Conservation (phyloP, 345 rosid species). For the Salix koriyanagi region DNA sequence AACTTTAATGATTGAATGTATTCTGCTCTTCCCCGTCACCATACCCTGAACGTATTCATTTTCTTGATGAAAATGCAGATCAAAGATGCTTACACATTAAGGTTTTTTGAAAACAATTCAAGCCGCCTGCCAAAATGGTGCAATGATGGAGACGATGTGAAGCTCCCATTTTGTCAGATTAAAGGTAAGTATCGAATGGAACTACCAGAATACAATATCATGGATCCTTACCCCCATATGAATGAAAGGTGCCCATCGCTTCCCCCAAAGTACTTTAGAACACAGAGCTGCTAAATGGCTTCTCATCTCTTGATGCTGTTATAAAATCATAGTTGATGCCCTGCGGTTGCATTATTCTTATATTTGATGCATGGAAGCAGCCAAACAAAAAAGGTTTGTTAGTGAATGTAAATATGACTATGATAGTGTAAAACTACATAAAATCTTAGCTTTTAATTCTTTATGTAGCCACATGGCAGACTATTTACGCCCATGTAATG, state of each 20-base stretch:
- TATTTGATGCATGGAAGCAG: conserved; percentile 1
- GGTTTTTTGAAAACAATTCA: conserved; percentile 66
- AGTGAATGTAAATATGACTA: conserved; percentile 19
- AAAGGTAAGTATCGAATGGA: conserved; percentile 91
- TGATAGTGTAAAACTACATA: conserved; percentile 1
- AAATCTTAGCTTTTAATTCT: neutral
- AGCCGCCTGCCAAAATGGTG: conserved; percentile 92
- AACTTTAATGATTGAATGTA: neutral
- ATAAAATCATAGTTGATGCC: neutral
- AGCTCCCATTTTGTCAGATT: conserved; percentile 89
- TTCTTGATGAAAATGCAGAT: conserved; percentile 43
- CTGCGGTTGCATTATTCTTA: neutral
- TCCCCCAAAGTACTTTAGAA: conserved; percentile 75
- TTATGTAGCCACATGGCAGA: neutral
- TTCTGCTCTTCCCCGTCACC: neutral
- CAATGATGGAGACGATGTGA: conserved; percentile 67
- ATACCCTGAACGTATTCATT: neutral
- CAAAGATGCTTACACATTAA: conserved; percentile 81
- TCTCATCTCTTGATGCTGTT: neutral
- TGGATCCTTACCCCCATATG: conserved; percentile 90
- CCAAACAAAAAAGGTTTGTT: neutral
- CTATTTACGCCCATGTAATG: neutral
- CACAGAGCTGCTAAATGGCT: conserved; percentile 53
- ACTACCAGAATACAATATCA: conserved; percentile 75
- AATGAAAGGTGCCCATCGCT: conserved; percentile 82